Conservation (phyloP, 2,329 filamentous ascomycete species). For the Davidsoniella neocaledoniae region DNA sequence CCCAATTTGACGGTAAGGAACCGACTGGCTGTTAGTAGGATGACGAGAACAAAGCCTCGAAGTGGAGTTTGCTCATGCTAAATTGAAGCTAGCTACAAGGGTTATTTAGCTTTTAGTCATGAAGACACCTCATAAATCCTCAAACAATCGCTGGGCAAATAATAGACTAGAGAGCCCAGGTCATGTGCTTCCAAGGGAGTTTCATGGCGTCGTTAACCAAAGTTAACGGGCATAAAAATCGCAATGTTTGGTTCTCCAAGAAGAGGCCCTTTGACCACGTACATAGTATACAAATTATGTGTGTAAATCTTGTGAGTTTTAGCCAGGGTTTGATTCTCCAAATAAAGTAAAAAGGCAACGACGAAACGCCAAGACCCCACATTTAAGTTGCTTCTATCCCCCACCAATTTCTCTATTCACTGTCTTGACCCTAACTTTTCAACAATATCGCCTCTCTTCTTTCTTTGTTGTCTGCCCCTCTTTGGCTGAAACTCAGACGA, state of each 20-base stretch:
- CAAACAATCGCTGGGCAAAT: background rate
- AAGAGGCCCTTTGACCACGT: background rate
- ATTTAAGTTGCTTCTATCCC: background rate
- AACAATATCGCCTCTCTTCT: background rate
- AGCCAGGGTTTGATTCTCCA: background rate
- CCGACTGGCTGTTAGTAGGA: too few relatives aligned
- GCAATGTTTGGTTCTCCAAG: background rate
- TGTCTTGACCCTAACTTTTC: background rate
- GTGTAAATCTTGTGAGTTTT: background rate
- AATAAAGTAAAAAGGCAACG: background rate
- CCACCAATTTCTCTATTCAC: background rate
- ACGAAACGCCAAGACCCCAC: too few relatives aligned
- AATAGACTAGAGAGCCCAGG: background rate
- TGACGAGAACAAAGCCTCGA: too few relatives aligned
- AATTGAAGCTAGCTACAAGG: background rate
- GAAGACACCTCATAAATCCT: background rate
- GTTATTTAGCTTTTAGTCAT: background rate
- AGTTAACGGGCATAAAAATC: background rate
- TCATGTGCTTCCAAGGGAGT: background rate
- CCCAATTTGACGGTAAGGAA: too few relatives aligned
- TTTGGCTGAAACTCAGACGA: background rate
- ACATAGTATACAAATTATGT: background rate
- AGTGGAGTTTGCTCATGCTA: too few relatives aligned
- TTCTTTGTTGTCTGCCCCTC: background rate
- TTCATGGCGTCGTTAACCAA: background rate